Evolutionary conservation across 2,329 filamentous ascomycete species (phyloP), one percentile per base, ranked within the genome.

Genomic region (Fusarium sp.): DNA sequence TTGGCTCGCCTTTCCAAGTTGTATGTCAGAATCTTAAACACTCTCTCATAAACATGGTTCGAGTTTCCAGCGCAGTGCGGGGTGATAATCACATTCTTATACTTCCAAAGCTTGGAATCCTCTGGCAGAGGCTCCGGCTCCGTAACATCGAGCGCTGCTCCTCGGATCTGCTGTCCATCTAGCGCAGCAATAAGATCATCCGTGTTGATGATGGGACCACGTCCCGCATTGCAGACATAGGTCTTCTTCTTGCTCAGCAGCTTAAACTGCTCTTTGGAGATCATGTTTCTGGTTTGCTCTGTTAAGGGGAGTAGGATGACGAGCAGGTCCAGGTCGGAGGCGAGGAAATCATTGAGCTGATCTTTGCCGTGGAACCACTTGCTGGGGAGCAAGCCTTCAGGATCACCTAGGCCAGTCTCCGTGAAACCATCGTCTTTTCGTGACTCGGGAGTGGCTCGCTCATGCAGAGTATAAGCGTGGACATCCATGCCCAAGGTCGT

Each of bases 391-490:
- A 75, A 55, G 28, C 86, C 86, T 0, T 84, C 79, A 2, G 82
- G 81, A 67, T 88, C 86, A 9, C 86, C 86, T 15, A 91, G 92
- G 1, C 90, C 89, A 0, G 90, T 88, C 0, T 93, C 88, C 46
- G 90, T 87, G 80, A 91, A 95, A 9, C 88, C 87, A 15, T 80
- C 76, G 78, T 95, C 92, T 43, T 79, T 82, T 47, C 86, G 87
- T 3, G 89, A 91, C 57, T 90, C 89, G 0, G 89, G 86, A 0
- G 91, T 93, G 10, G 82, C 77, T 16, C 91, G 89, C 2, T 90
- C 87, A 27, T 88, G 88, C 0, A 92, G 89, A 0, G 92, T 95
- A 82, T 92, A 94, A 2, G 92, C 92, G 76, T 94, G 84, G 1
- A 95, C 87, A 31, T 88, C 84, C 87, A 93, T 91, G 28, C 92